phyloP scores from a whole-genome alignment of 345 rosid genomes.

The Eucalyptus victrix region DNA sequence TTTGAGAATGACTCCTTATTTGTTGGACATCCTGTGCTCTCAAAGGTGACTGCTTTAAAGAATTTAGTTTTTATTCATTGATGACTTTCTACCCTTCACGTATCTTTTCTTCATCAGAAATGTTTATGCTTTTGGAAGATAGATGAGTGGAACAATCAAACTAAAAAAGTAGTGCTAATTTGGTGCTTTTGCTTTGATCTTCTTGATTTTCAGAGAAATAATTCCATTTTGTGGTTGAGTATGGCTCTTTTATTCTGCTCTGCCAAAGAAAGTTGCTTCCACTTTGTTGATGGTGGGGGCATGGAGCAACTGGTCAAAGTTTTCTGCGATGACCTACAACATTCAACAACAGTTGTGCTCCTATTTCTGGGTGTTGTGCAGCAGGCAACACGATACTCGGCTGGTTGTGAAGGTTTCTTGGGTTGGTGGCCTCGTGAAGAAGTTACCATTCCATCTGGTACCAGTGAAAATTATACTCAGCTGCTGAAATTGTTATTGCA shows the following conservation, averaged over 20 bases:
- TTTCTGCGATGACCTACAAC: slow-evolving; percentile 29
- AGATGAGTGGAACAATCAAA: background rate
- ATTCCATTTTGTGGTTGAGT: slow-evolving; percentile 60
- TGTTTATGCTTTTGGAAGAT: background rate
- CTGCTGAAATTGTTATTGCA: slow-evolving; percentile 69
- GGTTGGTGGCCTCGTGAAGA: slow-evolving; percentile 99
- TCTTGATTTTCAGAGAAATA: slow-evolving; percentile 49
- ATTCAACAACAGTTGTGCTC: slow-evolving; percentile 43
- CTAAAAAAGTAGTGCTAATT: background rate
- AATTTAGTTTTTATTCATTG: background rate
- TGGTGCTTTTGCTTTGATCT: slow-evolving; percentile 2
- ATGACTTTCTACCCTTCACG: background rate
- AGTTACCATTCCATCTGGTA: slow-evolving; percentile 55
- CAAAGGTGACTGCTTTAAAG: slow-evolving; percentile 32
- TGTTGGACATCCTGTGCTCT: slow-evolving; percentile 32
- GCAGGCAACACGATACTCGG: slow-evolving; percentile 82
- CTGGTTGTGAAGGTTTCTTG: slow-evolving; percentile 88
- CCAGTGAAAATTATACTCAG: slow-evolving; percentile 69
- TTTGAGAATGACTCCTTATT: slow-evolving; percentile 22
- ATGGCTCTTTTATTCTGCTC: slow-evolving; percentile 73
- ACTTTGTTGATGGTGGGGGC: slow-evolving; percentile 73
- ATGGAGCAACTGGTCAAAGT: slow-evolving; percentile 57
- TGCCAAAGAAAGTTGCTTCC: slow-evolving; percentile 88
- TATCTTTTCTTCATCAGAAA: background rate
- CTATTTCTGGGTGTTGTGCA: slow-evolving; percentile 73